Percentiles rank a stretch among this genome's conserved stretches.
phyloP scores from a whole-genome alignment of 2,329 filamentous ascomycete species.

The Juglanconis sp. region DNA sequence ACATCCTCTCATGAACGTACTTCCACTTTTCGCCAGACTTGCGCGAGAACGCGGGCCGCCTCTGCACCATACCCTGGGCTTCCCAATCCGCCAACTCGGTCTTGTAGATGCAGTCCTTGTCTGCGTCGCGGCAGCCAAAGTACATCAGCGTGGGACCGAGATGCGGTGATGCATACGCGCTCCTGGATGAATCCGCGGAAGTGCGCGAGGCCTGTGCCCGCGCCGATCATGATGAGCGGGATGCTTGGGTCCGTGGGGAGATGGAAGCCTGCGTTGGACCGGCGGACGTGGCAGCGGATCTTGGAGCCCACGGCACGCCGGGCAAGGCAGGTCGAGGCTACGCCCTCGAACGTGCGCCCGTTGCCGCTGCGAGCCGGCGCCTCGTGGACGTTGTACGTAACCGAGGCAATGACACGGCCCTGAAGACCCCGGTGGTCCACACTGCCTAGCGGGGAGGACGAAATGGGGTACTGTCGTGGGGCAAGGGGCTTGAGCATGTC shows the following conservation, averaged over 20 bases:
- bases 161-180: conserved; percentile 30
- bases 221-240: conserved; percentile 48
- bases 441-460: too few species aligned
- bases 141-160: conserved; percentile 38
- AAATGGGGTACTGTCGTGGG: too few species aligned
- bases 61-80: conserved; percentile 14
- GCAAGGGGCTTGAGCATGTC: too few species aligned
- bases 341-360: conserved; percentile 35
- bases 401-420: too few species aligned
- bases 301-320: conserved; percentile 19
- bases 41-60: conserved; percentile 12
- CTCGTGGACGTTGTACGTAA: conserved; percentile 57
- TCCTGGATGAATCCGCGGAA: conserved; percentile 34
- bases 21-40: neutral
- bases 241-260: conserved; percentile 37
- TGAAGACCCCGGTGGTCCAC: too few species aligned
- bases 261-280: conserved; percentile 37
- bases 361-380: conserved; percentile 38
- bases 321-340: conserved; percentile 46
- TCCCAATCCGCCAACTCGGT: conserved; percentile 24
- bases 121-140: conserved; percentile 36
- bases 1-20: conserved; percentile 19
- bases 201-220: conserved; percentile 50
- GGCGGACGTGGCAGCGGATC: conserved; percentile 3
- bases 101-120: conserved; percentile 32